These are phyloP conservation scores for Russula dissimulans DNA, from an alignment of 768 basidiomycete species.

Conservation along the genomic window DNA sequence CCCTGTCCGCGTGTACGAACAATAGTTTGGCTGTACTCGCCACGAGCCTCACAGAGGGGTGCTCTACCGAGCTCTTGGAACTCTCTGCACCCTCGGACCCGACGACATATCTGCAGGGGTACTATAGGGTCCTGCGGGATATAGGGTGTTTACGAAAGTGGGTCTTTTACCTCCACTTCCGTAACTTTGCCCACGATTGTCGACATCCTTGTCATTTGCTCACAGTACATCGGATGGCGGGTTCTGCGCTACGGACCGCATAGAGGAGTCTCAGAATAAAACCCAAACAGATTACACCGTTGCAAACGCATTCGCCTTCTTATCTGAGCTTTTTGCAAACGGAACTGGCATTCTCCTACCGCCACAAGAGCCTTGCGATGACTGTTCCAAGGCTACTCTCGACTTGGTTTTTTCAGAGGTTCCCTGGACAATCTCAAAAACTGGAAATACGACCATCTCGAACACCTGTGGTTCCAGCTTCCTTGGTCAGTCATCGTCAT, in stretches of 20 bases:
- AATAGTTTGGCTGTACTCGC: constrained; percentile 46
- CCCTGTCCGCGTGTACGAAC: constrained; percentile 46
- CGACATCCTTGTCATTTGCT: background rate
- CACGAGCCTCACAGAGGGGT: constrained; percentile 43
- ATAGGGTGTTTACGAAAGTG: constrained; percentile 59
- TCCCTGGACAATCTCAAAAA: constrained; percentile 20
- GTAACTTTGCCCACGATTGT: background rate
- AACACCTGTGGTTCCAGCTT: constrained; percentile 27
- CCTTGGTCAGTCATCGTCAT: constrained; percentile 21
- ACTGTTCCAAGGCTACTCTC: constrained; percentile 29
- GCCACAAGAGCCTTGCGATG: constrained; percentile 25
- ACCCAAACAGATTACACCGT: constrained; percentile 4
- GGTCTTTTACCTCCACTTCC: constrained; percentile 22
- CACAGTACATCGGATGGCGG: constrained; percentile 30
- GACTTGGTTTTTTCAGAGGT: constrained; percentile 22
- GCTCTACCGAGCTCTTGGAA: constrained; percentile 32
- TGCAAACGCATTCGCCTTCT: background rate
- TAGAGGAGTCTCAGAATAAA: constrained; percentile 41
- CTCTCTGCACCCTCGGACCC: constrained; percentile 17
- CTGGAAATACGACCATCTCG: constrained; percentile 16
- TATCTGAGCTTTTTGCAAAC: constrained; percentile 7
- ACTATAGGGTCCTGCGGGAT: constrained; percentile 49
- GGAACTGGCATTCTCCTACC: constrained; percentile 9
- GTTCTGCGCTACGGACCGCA: constrained; percentile 50
- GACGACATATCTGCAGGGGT: constrained; percentile 36